phyloP scores from a whole-genome alignment of 768 basidiomycete genomes.

The Daedaleopsis nitida region DNA sequence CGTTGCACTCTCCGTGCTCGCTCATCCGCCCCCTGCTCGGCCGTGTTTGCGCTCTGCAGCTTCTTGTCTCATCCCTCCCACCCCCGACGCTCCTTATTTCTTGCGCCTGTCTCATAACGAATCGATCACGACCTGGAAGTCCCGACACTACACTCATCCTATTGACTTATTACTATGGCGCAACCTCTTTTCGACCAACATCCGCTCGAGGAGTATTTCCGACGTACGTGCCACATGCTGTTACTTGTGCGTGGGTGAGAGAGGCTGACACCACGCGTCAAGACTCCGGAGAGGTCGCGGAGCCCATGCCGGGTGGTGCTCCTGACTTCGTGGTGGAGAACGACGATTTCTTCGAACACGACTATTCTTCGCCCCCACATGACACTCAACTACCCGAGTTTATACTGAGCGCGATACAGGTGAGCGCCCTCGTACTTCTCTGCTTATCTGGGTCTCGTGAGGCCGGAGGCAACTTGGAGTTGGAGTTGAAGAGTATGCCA shows the following conservation, averaged over 20 bases:
- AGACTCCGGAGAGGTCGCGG: slow-evolving; percentile 63
- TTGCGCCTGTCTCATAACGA: slow-evolving; percentile 15
- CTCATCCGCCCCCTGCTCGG: slow-evolving; percentile 1
- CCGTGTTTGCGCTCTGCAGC: not conserved
- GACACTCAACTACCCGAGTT: slow-evolving; percentile 14
- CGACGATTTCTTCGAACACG: slow-evolving; percentile 29
- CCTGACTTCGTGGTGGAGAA: slow-evolving; percentile 39
- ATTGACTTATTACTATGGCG: slow-evolving; percentile 51
- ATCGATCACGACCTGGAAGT: slow-evolving; percentile 12
- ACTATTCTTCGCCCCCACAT: not conserved
- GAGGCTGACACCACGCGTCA: slow-evolving; percentile 13
- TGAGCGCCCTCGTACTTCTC: slow-evolving; percentile 11
- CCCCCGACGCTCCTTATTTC: slow-evolving; percentile 22
- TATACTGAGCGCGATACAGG: slow-evolving; percentile 17
- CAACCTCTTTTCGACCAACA: slow-evolving; percentile 79
- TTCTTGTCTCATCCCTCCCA: slow-evolving; percentile 20
- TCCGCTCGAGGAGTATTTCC: slow-evolving; percentile 72
- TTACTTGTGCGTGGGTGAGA: not conserved
- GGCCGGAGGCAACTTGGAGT: not conserved
- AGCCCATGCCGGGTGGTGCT: slow-evolving; percentile 59
- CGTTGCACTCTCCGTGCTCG: slow-evolving; percentile 1
- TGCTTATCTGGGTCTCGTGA: not conserved
- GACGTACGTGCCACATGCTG: slow-evolving; percentile 44
- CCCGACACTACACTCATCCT: not conserved
- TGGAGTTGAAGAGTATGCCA: too few relatives aligned